Evolutionary conservation across 176 grass and related monocot genomes (phyloP).

Genomic region (Saccharum spontaneum): DNA sequence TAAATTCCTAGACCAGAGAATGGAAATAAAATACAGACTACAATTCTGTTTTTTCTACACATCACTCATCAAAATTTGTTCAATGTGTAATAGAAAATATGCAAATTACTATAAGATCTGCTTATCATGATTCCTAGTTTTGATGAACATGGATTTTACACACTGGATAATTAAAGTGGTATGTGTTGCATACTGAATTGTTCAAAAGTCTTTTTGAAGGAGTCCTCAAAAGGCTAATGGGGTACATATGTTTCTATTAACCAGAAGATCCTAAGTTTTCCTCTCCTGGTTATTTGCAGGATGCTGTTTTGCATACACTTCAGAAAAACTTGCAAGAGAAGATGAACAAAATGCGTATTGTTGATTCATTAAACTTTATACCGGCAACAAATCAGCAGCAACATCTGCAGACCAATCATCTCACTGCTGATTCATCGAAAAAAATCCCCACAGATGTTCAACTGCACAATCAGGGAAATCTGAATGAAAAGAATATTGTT

Average conservation of each 20-base stretch:
- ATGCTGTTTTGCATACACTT: conserved; percentile 46
- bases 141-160: conserved; percentile 20
- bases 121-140: conserved; percentile 21
- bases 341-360: conserved; percentile 50
- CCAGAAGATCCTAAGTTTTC: not conserved
- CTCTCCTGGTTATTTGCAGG: conserved; percentile 39
- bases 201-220: conserved; percentile 16
- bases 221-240: conserved; percentile 18
- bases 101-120: conserved; percentile 4
- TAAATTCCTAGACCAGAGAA: not conserved
- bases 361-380: conserved; percentile 54
- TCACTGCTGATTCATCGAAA: conserved; percentile 27
- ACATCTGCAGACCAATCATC: conserved; percentile 28
- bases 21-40: not conserved
- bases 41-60: not conserved
- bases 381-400: conserved; percentile 37
- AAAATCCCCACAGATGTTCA: conserved; percentile 17
- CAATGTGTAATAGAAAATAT: not conserved
- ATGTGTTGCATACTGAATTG: conserved; percentile 5
- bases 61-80: conserved; percentile 6
- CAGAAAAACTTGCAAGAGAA: conserved; percentile 56
- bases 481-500: conserved; percentile 27
- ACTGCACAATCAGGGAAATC: conserved; percentile 18
- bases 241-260: conserved; percentile 17
- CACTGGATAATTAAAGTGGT: not conserved